These are phyloP conservation scores for Botrytis porri DNA, from an alignment of 2,329 filamentous ascomycete species.

Conservation along the genomic window DNA sequence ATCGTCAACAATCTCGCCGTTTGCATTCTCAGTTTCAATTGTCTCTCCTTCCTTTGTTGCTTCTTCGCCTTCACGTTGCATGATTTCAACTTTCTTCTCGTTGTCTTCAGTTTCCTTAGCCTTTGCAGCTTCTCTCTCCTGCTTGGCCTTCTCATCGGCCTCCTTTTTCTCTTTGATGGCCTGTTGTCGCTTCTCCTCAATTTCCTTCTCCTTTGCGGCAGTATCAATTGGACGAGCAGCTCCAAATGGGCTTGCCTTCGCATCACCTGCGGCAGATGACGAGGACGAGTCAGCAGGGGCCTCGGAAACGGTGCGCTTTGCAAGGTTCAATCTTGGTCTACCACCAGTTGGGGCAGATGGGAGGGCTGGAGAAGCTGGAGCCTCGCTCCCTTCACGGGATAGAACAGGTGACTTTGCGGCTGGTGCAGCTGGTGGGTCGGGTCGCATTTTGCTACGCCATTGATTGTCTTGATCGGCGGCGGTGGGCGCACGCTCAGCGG, in stretches of 20 bases:
- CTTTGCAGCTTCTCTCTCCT: conserved; percentile 60
- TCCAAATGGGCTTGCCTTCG: conserved; percentile 91
- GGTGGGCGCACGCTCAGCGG: conserved; percentile 68
- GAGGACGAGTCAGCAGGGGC: conserved; percentile 48
- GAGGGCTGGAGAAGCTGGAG: conserved; percentile 67
- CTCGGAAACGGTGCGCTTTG: conserved; percentile 88
- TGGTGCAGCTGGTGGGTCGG: conserved; percentile 53
- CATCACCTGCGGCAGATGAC: conserved; percentile 54
- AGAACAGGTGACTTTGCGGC: conserved; percentile 58
- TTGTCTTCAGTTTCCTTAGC: conserved; percentile 40
- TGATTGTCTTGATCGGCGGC: conserved; percentile 91
- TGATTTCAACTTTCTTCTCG: conserved; percentile 38
- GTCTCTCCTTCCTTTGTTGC: conserved; percentile 37
- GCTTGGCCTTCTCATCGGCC: conserved; percentile 51
- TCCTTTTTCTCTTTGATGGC: conserved; percentile 77
- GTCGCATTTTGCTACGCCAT: conserved; percentile 89
- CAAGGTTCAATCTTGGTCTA: conserved; percentile 81
- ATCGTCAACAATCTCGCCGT: conserved; percentile 46
- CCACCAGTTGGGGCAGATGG: conserved; percentile 52
- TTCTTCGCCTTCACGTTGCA: conserved; percentile 34
- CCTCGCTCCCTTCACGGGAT: conserved; percentile 71
- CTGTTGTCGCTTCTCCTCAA: conserved; percentile 82
- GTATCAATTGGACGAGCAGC: conserved; percentile 93
- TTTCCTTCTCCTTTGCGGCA: conserved; percentile 78
- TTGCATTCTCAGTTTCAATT: conserved; percentile 38